Evolutionary conservation across 2,329 filamentous ascomycete genomes (phyloP).

Genomic region (Myriosclerotinia scirpicola): DNA sequence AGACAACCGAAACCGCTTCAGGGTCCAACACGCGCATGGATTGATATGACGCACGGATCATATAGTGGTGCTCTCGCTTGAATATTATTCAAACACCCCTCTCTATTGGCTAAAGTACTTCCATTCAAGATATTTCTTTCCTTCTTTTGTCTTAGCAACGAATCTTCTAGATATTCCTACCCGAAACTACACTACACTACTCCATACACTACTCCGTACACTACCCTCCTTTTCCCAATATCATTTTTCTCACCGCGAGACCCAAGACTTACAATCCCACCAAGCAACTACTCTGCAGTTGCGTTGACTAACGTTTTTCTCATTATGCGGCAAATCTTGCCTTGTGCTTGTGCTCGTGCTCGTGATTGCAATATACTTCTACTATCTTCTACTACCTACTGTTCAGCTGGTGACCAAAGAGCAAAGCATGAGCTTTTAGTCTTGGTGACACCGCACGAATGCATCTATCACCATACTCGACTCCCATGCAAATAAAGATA

Average conservation of each 20-base stretch:
- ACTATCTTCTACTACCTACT: neutral
- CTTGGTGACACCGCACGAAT: constrained; percentile 9
- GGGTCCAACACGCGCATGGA: neutral
- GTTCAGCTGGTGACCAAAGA: neutral
- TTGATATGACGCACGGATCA: constrained; percentile 4
- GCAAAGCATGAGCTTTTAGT: neutral
- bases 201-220: too few relatives aligned
- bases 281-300: neutral
- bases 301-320: constrained; percentile 11
- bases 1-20: constrained; percentile 16
- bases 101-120: neutral
- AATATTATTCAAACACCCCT: neutral
- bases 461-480: neutral
- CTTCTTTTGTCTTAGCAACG: constrained; percentile 3
- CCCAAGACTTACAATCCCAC: neutral
- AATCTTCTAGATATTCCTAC: constrained; percentile 14
- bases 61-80: neutral
- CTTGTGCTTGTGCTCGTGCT: too few relatives aligned
- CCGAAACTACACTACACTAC: neutral
- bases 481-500: neutral
- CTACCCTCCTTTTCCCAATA: neutral
- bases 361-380: neutral
- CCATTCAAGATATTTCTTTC: neutral
- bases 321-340: neutral
- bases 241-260: constrained; percentile 14